Evolutionary conservation across 2,329 filamentous ascomycete genomes (phyloP), one percentile per base, ranked within the genome.

Genomic region (Didymella arachidicola): DNA sequence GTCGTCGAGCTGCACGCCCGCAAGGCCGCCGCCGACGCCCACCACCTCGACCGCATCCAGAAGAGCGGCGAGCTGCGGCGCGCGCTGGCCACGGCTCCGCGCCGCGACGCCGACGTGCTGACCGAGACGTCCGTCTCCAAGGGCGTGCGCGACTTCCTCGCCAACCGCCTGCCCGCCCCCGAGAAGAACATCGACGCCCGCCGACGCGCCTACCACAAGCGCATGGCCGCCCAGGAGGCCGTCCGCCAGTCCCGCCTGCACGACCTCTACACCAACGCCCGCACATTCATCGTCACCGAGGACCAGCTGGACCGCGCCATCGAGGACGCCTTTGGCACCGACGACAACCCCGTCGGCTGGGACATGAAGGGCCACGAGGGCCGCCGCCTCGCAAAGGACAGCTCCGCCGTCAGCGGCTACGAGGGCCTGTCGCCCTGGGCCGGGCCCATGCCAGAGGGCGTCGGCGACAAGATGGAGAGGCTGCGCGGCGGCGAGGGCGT

Each of bases 191-290:
- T 68, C 30, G 61, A 72, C 42, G 66, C 59, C 68, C 74, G 60
- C 72, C 77, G 54, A 52, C 46, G 61, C 7, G 67, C 68, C 0
- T 81, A 56, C 72, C 25, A 79, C 48, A 75, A 83, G 41, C 75
- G 81, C 5, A 26, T 26, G 30, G 79, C 77, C 10, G 75, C 80
- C 52, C 87, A 87, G 72, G 81, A 82, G 42, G 83, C 87, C 57
- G 82, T 83, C 52, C 86, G 90, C 49, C 83, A 86, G 60, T 87
- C 94, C 65, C 85, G 89, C 16, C 79, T 99, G 29, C 92, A 97
- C 78, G 88, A 91, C 58, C 84, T 99, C 12, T 99, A 99, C 79
- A 90, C 95, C 80, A 90, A 93, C 68, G 93, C 95, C 5, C 86
- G 90, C 26, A 82, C 86, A 38, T 99, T 98, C 79, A 97, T 99